Evolutionary conservation across 805 yeast genomes (phyloP).

Genomic region (Pichia gijzeniarum): DNA sequence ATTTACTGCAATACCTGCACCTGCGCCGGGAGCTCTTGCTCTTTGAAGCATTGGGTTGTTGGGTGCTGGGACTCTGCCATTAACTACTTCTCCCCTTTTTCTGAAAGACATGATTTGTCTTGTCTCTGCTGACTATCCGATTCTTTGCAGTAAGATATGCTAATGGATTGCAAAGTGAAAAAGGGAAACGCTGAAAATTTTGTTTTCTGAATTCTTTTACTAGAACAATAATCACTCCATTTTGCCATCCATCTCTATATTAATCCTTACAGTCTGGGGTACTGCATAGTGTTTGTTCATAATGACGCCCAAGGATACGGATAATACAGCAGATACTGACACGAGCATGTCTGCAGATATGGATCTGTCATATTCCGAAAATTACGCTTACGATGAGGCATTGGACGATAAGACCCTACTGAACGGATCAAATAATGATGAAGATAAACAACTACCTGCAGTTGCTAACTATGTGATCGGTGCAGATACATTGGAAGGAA

Average conservation of each 20-base stretch:
- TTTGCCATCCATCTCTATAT: constrained; percentile 1
- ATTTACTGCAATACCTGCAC: neutral
- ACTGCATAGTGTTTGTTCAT: neutral
- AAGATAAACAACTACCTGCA: constrained; percentile 11
- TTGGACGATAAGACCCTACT: constrained; percentile 8
- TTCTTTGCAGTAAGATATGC: too few species aligned
- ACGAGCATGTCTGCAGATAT: neutral
- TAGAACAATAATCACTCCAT: constrained; percentile 4
- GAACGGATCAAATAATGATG: constrained; percentile 4
- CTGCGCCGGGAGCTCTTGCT: constrained; percentile 4
- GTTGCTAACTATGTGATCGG: constrained; percentile 19
- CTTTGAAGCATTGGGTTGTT: constrained; percentile 10
- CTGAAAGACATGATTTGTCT: constrained; percentile 46
- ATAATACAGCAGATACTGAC: neutral
- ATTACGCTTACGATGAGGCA: constrained; percentile 2
- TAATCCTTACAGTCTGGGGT: too few species aligned
- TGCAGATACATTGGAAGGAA: constrained; percentile 23
- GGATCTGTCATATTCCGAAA: constrained; percentile 5
- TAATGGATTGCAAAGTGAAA: too few species aligned
- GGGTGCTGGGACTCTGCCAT: constrained; percentile 8
- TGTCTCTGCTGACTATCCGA: too few species aligned
- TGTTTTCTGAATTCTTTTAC: too few species aligned
- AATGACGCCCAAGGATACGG: neutral
- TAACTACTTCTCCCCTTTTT: constrained; percentile 47
- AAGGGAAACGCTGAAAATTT: too few species aligned